phyloP scores from a whole-genome alignment of 1,284 basidiomycete species.

The Lentinus polychrous region DNA sequence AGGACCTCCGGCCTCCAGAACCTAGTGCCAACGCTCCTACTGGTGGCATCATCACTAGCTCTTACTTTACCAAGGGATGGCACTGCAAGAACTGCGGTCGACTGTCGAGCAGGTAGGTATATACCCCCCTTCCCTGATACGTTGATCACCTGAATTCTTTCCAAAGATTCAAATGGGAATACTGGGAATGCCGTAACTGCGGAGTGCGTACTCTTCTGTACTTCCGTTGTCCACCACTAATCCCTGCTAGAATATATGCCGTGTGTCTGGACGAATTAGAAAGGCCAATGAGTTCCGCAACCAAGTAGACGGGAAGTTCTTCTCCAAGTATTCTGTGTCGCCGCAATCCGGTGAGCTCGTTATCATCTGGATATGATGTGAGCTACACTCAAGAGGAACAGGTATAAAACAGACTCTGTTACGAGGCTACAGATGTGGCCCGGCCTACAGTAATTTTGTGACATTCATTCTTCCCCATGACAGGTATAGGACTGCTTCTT shows the following conservation, averaged over 20 bases:
- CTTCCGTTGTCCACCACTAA: background rate
- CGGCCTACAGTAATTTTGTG: slow-evolving; percentile 5
- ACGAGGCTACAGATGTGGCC: slow-evolving; percentile 5
- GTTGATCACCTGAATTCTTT: slow-evolving; percentile 5
- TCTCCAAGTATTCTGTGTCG: background rate
- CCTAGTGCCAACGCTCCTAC: slow-evolving; percentile 23
- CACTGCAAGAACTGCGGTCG: slow-evolving; percentile 64
- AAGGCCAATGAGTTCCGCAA: slow-evolving; percentile 7
- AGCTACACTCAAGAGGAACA: background rate
- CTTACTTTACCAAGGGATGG: slow-evolving; percentile 58
- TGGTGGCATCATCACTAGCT: slow-evolving; percentile 39
- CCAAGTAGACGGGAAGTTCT: slow-evolving; percentile 5
- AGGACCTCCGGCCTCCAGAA: slow-evolving; percentile 27
- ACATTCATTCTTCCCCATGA: slow-evolving; percentile 37
- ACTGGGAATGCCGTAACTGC: slow-evolving; percentile 60
- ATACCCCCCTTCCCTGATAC: slow-evolving; percentile 1
- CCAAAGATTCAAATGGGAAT: slow-evolving; percentile 62
- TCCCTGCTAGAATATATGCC: slow-evolving; percentile 1
- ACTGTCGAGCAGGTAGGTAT: slow-evolving; percentile 57
- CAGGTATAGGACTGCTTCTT: slow-evolving; percentile 29
- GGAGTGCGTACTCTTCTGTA: slow-evolving; percentile 26
- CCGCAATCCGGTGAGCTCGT: slow-evolving; percentile 1
- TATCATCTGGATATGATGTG: background rate
- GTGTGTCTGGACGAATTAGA: slow-evolving; percentile 1
- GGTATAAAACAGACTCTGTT: slow-evolving; percentile 5